Conservation (phyloP, 176 grass and related monocot genomes). For the Musa troglodytarum region DNA sequence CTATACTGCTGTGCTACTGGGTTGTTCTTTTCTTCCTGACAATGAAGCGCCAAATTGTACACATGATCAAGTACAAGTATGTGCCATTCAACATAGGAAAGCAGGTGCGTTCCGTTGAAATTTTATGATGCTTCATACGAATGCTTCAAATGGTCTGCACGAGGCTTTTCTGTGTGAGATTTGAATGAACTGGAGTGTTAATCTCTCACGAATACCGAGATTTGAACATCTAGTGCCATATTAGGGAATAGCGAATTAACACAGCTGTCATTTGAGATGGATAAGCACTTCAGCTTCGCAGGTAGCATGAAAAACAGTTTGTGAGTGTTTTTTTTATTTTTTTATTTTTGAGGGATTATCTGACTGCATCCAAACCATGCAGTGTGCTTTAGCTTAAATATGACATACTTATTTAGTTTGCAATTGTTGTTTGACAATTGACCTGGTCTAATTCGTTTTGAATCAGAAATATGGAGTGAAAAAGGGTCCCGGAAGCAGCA, state of each 20-base stretch:
- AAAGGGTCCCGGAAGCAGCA: background rate
- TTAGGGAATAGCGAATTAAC: too few species aligned
- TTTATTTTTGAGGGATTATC: too few species aligned
- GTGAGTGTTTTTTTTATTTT: too few species aligned
- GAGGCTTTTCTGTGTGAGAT: background rate
- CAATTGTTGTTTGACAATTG: background rate
- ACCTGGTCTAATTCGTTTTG: background rate
- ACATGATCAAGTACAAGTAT: constrained; percentile 17
- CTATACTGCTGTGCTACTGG: constrained; percentile 7
- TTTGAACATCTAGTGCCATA: too few species aligned
- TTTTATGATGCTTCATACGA: background rate
- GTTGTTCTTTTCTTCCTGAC: constrained; percentile 4
- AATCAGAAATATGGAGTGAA: constrained; percentile 2
- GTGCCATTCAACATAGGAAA: constrained; percentile 4
- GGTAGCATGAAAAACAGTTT: too few species aligned
- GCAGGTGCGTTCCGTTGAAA: background rate
- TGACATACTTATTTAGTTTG: background rate
- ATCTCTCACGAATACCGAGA: too few species aligned
- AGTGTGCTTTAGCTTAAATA: background rate
- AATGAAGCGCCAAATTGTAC: constrained; percentile 9
- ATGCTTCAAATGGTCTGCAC: background rate
- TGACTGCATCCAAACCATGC: too few species aligned
- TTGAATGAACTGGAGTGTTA: too few species aligned
- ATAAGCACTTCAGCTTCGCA: too few species aligned
- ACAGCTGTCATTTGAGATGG: too few species aligned